Percentiles rank a stretch among this genome's conserved stretches.
Conservation (phyloP, 2,329 filamentous ascomycete species). For the Apiospora arundinis region DNA sequence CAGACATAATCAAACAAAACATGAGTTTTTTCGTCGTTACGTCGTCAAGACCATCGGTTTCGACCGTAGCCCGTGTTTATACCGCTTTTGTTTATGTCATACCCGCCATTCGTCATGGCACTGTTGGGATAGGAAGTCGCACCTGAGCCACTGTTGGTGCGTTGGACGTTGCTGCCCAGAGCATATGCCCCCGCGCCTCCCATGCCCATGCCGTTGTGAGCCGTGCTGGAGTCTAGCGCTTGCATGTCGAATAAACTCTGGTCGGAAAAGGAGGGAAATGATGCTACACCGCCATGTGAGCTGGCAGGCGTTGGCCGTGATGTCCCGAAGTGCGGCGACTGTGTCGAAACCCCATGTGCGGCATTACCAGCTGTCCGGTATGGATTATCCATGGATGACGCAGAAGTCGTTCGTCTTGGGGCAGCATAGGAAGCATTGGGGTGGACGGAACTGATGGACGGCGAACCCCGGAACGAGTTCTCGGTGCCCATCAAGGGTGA, state of each 20-base stretch:
- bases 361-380: conserved; percentile 34
- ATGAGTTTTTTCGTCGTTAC: conserved; percentile 14
- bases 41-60: conserved; percentile 22
- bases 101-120: conserved; percentile 21
- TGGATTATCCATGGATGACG: conserved; percentile 39
- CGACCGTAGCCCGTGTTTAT: conserved; percentile 17
- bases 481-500: conserved; percentile 41
- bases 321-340: conserved; percentile 40
- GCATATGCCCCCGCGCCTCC: conserved; percentile 34
- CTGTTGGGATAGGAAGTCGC: conserved; percentile 27
- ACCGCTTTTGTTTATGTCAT: conserved; percentile 19
- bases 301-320: conserved; percentile 35
- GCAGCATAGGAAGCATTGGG: conserved; percentile 35
- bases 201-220: conserved; percentile 34
- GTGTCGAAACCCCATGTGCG: conserved; percentile 37
- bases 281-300: conserved; percentile 37
- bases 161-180: conserved; percentile 33
- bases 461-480: conserved; percentile 39
- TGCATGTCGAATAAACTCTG: conserved; percentile 39
- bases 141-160: conserved; percentile 35
- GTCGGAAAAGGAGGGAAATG: conserved; percentile 39
- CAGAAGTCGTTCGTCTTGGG: conserved; percentile 38
- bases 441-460: conserved; percentile 36
- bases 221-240: conserved; percentile 33
- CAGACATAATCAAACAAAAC: not conserved